Evolutionary conservation across 225 moss, liverwort and hornwort genomes (phyloP), one percentile per base, ranked within the genome.

Genomic region (Takakia lepidozioides): DNA sequence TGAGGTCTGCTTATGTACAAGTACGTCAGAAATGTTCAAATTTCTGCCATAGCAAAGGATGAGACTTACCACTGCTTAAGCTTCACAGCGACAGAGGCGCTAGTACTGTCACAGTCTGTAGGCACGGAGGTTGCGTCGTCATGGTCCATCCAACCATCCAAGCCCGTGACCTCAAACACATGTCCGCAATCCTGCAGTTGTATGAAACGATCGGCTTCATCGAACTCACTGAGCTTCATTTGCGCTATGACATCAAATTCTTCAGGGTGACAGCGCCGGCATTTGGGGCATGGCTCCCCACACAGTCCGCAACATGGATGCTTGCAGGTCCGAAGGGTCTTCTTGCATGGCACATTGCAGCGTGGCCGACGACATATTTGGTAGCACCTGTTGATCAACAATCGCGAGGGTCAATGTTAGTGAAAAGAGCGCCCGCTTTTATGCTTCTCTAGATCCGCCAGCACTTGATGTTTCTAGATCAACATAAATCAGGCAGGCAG

Each of bases 251-350:
- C 34, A 34, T 78, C 77, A 10, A 55, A 17, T 2, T 72, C 60
- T 20, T 61, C 34, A 4, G 56, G 54, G 20, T 68, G 56, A 45
- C 77, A 78, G 2, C 64, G 24, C 17, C 68, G 52, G 36, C 77
- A 78, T 30, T 68, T 69, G 0, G 77, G 77, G 37, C 72, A 78
- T 2, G 60, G 67, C 27, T 77, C 77, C 1, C 77, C 77, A 34
- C 77, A 77, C 27, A 77, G 25, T 19, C 77, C 64, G 3, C 61
- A 68, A 43, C 72, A 72, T 4, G 42, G 56, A 40, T 77, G 78
- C 2, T 51, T 16, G 25, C 73, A 79, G n/a, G 3, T 3, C 1
- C 8, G 3, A 30, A 73, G 32, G 2, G 20, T 6, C 27, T 52
- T 43, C 1, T 29, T 41, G 27, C 78, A 79, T 0, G 73, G 78